Conservation (phyloP, 169 alveolate genomes). For the Neospora caninum region DNA sequence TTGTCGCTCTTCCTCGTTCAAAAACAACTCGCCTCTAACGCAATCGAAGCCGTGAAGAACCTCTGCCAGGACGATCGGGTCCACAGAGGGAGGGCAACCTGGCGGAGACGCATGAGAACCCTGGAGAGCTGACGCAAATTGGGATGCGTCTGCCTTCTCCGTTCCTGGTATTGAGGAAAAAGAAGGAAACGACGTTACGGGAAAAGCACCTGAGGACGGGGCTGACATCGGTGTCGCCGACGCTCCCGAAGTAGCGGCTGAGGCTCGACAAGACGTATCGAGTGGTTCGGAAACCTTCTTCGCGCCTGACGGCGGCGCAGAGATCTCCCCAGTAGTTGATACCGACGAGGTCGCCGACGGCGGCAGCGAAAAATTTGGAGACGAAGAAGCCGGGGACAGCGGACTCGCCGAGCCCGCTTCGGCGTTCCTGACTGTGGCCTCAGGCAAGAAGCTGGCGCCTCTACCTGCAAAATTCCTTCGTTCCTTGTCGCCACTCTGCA, state of each 20-base stretch:
- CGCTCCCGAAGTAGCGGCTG: not conserved
- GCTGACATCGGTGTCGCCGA: too few relatives aligned
- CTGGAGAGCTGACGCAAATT: not conserved
- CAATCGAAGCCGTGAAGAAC: conserved; percentile 17
- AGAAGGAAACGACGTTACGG: not conserved
- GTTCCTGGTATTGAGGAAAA: not conserved
- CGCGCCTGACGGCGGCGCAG: not conserved
- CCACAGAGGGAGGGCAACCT: not conserved
- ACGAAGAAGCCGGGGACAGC: not conserved
- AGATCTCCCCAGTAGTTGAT: not conserved
- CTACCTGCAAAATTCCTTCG: not conserved
- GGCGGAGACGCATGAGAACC: not conserved
- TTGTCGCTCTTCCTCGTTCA: not conserved
- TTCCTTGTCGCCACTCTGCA: not conserved
- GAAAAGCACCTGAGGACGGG: not conserved
- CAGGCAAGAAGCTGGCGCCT: not conserved
- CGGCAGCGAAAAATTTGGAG: not conserved
- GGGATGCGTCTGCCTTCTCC: not conserved
- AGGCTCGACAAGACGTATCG: not conserved
- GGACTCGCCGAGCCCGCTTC: not conserved
- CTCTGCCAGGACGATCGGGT: not conserved
- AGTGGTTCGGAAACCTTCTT: not conserved
- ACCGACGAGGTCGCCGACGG: not conserved
- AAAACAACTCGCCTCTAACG: conserved; percentile 1
- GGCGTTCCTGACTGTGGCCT: not conserved